Evolutionary conservation across 2,329 filamentous ascomycete species (phyloP).

Genomic region (Pseudogymnoascus sp.): DNA sequence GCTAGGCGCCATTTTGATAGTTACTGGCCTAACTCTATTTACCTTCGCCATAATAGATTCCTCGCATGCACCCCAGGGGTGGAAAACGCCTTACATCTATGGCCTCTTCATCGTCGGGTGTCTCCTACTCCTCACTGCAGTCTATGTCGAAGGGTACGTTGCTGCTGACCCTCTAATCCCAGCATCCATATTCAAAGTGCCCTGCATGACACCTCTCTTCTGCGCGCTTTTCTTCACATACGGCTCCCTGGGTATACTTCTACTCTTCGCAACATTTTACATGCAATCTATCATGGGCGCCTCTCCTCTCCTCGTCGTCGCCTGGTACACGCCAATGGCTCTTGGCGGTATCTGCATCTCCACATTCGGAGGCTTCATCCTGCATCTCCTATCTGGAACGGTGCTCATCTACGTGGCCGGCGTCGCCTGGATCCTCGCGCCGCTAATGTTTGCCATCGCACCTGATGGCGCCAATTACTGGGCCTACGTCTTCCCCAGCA

Average conservation of each 20-base stretch:
- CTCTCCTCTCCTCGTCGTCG: conserved; percentile 45
- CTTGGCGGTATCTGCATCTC: conserved; percentile 62
- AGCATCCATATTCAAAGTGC: conserved; percentile 57
- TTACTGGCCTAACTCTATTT: conserved; percentile 57
- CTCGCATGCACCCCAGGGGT: conserved; percentile 57
- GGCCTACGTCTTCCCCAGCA: conserved; percentile 64
- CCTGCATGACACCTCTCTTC: conserved; percentile 57
- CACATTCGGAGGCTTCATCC: conserved; percentile 44
- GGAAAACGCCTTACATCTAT: conserved; percentile 66
- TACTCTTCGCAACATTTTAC: conserved; percentile 63
- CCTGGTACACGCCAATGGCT: conserved; percentile 57
- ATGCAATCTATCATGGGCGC: conserved; percentile 45
- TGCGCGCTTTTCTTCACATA: conserved; percentile 57
- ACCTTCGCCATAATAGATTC: conserved; percentile 70
- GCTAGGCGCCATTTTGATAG: conserved; percentile 50
- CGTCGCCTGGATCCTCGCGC: conserved; percentile 41
- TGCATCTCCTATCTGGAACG: conserved; percentile 46
- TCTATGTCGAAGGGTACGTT: conserved; percentile 67
- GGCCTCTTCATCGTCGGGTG: conserved; percentile 55
- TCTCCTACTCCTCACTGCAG: conserved; percentile 47
- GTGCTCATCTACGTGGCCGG: conserved; percentile 44
- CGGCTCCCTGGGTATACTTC: conserved; percentile 57
- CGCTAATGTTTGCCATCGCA: conserved; percentile 45
- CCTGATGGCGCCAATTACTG: conserved; percentile 41
- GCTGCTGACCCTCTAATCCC: conserved; percentile 61